These are phyloP conservation scores for Phytophthora fragariaefolia DNA, from an alignment of 352 stramenopile genomes.

Conservation along the genomic window DNA sequence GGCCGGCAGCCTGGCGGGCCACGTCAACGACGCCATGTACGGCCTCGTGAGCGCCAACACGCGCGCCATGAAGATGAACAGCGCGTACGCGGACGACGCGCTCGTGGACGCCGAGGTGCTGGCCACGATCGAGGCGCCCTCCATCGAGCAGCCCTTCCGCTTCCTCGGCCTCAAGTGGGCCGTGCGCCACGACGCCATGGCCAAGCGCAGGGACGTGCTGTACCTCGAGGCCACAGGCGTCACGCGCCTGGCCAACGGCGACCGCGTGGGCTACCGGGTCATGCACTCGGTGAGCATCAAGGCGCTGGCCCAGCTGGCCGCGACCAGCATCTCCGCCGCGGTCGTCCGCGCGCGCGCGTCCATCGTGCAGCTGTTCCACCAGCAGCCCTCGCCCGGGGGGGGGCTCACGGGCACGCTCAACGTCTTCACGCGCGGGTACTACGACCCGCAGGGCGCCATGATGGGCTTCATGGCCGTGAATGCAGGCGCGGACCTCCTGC, in stretches of 20 bases:
- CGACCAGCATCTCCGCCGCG: constrained; percentile 34
- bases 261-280: constrained; percentile 63
- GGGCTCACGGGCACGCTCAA: constrained; percentile 40
- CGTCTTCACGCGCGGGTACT: constrained; percentile 62
- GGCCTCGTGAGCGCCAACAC: constrained; percentile 58
- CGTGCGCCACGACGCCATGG: constrained; percentile 41
- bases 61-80: constrained; percentile 66
- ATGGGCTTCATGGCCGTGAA: constrained; percentile 55
- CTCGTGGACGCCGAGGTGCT: constrained; percentile 60
- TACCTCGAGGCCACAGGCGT: constrained; percentile 64
- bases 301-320: constrained; percentile 45
- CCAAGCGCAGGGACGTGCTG: constrained; percentile 59
- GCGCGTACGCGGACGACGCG: constrained; percentile 45
- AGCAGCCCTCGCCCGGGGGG: constrained; percentile 29
- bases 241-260: constrained; percentile 37
- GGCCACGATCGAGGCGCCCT: constrained; percentile 43
- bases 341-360: constrained; percentile 55
- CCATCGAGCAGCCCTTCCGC: constrained; percentile 50
- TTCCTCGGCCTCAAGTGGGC: constrained; percentile 72
- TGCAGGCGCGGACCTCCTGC: constrained; percentile 48
- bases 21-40: constrained; percentile 70
- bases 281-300: constrained; percentile 72
- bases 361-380: constrained; percentile 57
- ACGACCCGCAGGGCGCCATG: constrained; percentile 61
- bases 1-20: constrained; percentile 49